Percentiles rank a stretch among this genome's conserved stretches.
Conservation (phyloP, 176 grass and related monocot species). For the Aegilops longissima region DNA sequence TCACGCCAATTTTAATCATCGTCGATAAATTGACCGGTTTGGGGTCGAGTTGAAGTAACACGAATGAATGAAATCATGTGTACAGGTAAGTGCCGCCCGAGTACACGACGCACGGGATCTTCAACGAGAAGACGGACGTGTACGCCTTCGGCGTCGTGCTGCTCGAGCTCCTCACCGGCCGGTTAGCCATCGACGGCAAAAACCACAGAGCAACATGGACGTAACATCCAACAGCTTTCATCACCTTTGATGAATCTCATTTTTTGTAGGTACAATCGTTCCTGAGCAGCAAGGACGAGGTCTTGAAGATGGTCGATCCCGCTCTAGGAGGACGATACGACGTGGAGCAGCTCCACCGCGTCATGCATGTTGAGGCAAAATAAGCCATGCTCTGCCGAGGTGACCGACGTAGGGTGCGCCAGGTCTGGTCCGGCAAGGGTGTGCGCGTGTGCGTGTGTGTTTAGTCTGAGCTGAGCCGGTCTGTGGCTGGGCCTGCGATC, state of each 20-base stretch:
- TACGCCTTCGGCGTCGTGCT: slow-evolving; percentile 71
- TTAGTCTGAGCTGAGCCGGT: too few species aligned
- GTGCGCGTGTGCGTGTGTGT: too few species aligned
- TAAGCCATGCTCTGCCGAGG: too few species aligned
- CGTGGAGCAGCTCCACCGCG: slow-evolving; percentile 37
- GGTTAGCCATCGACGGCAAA: slow-evolving; percentile 50
- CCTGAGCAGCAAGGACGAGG: slow-evolving; percentile 23
- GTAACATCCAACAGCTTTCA: too few species aligned
- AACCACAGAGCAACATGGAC: slow-evolving; percentile 28
- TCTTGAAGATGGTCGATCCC: slow-evolving; percentile 54
- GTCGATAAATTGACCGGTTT: neutral
- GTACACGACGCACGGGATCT: slow-evolving; percentile 77
- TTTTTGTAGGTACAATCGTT: slow-evolving; percentile 48
- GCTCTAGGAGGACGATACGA: slow-evolving; percentile 53
- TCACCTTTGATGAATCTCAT: too few species aligned
- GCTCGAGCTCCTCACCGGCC: slow-evolving; percentile 70
- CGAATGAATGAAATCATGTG: neutral
- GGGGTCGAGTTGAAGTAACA: too few species aligned
- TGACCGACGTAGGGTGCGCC: too few species aligned
- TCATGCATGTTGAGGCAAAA: neutral
- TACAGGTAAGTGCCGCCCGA: slow-evolving; percentile 73
- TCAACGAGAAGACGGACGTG: slow-evolving; percentile 88
- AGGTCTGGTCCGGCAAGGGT: too few species aligned
- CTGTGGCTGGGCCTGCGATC: too few species aligned
- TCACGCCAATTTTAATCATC: neutral